These are phyloP conservation scores for Dendrobium huoshanense DNA, from an alignment of 106 monocot species.

Conservation along the genomic window DNA sequence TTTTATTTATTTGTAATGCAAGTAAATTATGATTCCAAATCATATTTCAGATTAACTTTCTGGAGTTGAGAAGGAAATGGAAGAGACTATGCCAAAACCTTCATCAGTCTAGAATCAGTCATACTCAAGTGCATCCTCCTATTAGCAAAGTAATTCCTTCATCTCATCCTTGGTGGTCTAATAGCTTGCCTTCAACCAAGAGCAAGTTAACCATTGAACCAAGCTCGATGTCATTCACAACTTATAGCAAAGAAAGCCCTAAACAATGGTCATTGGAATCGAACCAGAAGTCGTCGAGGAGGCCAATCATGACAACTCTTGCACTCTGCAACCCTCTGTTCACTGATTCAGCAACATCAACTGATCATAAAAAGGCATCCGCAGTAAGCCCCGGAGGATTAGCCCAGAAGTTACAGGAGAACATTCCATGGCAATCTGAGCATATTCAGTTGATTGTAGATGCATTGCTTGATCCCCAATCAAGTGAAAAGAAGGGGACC, in stretches of 20 bases:
- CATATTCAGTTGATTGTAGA: slow-evolving; percentile 41
- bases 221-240: slow-evolving; percentile 11
- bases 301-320: slow-evolving; percentile 30
- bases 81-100: slow-evolving; percentile 55
- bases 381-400: slow-evolving; percentile 25
- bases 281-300: neutral
- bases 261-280: neutral
- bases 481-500: slow-evolving; percentile 13
- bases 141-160: slow-evolving; percentile 11
- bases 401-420: slow-evolving; percentile 30
- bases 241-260: neutral
- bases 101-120: slow-evolving; percentile 28
- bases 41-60: slow-evolving; percentile 34
- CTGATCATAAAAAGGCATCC: slow-evolving; percentile 9
- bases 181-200: slow-evolving; percentile 16
- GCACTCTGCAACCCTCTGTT: slow-evolving; percentile 34
- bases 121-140: slow-evolving; percentile 15
- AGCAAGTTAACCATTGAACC: slow-evolving; percentile 14
- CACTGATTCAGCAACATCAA: slow-evolving; percentile 50
- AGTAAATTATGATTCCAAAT: neutral
- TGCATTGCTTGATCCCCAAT: slow-evolving; percentile 29
- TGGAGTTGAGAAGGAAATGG: slow-evolving; percentile 73
- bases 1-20: neutral
- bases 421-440: slow-evolving; percentile 81
- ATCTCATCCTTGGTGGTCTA: slow-evolving; percentile 24